Base-by-base conservation (phyloP, 805 yeast species). In the Cyberlindnera nakhonratchasimensis region DNA sequence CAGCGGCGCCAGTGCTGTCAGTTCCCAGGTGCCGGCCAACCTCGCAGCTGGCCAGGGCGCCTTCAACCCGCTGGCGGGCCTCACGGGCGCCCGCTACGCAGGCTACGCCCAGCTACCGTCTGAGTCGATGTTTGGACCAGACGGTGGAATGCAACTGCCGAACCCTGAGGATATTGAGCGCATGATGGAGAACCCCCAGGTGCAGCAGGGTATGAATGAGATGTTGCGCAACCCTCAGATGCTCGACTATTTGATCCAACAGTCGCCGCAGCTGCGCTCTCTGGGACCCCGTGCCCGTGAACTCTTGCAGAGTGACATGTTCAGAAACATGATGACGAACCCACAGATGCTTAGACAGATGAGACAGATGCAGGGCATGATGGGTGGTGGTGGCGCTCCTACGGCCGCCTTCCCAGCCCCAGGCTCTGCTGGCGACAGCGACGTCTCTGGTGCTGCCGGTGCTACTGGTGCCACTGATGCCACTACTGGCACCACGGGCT, bases 41-140 rank as follows among this genome's bases (percentile, higher is more conserved):
- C 73, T 91, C 36, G 79, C 96, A 4, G 77, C 97, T 2, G 99
- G 99, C 5, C 83, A 79, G 49, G 93, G 91, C 11, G 75, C 95
- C 0, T 86, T 83, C 64, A 88, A 93, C 63, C 95, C 96, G 28
- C 72, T 93, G 56, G 90, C 96, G 10, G 96, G 85, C 50, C 71
- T 91, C 50, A 91, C 98, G 1, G 91, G 96, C 37, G 98, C 98
- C 2, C 78, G 97, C 41, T 93, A 89, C 58, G 97, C 98, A 3
- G 99, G 99, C 1, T 81, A 79, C 54, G 76, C 89, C 7, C 90
- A 88, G 55, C 71, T 93, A 64, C 98, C 99, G 5, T 74, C 86
- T 3, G 87, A 88, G 1, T 77, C 82, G 34, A 76, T 87, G 84
- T 89, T 91, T 67, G 96, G 96, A 2, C 90, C 96, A 21, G 97